A percentile compares a stretch with the other conserved stretches of the same genome.
Conservation (phyloP, 2,329 filamentous ascomycete genomes). For the Fusarium anthophilum region DNA sequence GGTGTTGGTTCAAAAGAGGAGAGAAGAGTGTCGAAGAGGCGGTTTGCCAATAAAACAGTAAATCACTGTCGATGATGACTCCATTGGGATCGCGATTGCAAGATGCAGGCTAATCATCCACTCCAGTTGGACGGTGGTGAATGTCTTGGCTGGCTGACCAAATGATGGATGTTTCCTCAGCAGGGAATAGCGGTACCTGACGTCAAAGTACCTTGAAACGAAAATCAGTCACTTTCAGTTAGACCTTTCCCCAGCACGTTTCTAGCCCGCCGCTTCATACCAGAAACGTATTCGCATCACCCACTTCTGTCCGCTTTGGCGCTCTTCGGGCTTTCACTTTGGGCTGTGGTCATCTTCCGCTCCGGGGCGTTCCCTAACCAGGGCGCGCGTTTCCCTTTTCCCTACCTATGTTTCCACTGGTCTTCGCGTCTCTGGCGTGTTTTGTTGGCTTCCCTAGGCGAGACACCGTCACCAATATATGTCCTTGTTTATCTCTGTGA, state of each 20-base stretch:
- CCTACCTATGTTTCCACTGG: slow-evolving; percentile 18
- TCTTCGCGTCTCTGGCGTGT: slow-evolving; percentile 19
- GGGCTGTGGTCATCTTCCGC: slow-evolving; percentile 21
- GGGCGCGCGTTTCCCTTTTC: slow-evolving; percentile 33
- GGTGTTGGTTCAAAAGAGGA: background rate
- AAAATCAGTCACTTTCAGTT: slow-evolving; percentile 33
- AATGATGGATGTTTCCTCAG: slow-evolving; percentile 20
- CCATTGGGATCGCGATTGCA: slow-evolving; percentile 24
- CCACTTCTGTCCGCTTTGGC: slow-evolving; percentile 41
- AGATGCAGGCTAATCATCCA: slow-evolving; percentile 15
- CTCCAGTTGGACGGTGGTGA: slow-evolving; percentile 1
- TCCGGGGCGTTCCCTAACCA: slow-evolving; percentile 30
- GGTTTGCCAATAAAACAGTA: slow-evolving; percentile 12
- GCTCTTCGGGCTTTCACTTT: slow-evolving; percentile 36
- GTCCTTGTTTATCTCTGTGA: slow-evolving; percentile 2
- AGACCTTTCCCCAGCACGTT: slow-evolving; percentile 35
- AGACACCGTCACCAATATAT: slow-evolving; percentile 1
- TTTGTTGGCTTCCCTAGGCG: background rate
- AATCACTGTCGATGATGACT: slow-evolving; percentile 16
- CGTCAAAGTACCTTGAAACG: slow-evolving; percentile 33
- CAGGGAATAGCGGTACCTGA: slow-evolving; percentile 22
- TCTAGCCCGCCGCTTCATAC: slow-evolving; percentile 37
- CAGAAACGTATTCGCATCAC: slow-evolving; percentile 41
- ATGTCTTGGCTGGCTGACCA: slow-evolving; percentile 21
- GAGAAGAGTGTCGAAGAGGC: background rate